Evolutionary conservation across 1,284 basidiomycete genomes (phyloP).

Genomic region (Rhizopogon hawkerae): DNA sequence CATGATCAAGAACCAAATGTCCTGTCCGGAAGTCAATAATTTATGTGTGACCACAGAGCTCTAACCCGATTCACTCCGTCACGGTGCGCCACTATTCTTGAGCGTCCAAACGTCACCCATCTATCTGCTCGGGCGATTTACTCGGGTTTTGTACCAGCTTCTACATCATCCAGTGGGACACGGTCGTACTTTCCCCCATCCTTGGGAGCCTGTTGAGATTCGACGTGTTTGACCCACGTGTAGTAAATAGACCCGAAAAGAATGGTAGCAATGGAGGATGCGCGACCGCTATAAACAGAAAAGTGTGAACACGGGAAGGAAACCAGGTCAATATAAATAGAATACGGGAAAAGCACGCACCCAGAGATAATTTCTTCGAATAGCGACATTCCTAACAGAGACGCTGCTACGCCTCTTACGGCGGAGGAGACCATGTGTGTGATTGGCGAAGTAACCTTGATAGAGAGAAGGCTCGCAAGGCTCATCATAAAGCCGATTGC

Average conservation of each 20-base stretch:
- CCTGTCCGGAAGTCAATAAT: not conserved
- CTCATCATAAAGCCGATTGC: conserved; percentile 82
- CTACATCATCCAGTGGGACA: conserved; percentile 43
- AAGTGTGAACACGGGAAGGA: conserved; percentile 8
- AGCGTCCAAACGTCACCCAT: not conserved
- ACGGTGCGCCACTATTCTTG: not conserved
- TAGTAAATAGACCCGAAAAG: conserved; percentile 75
- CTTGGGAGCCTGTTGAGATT: conserved; percentile 37
- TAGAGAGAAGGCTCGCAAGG: conserved; percentile 79
- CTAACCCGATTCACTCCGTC: not conserved
- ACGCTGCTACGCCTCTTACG: conserved; percentile 74
- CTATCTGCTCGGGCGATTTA: conserved; percentile 7
- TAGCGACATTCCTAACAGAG: conserved; percentile 64
- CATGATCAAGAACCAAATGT: not conserved
- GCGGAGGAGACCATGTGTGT: conserved; percentile 89
- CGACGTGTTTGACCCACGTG: conserved; percentile 76
- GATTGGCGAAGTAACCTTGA: conserved; percentile 87
- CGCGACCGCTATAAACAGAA: conserved; percentile 55
- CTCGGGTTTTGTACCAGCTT: conserved; percentile 34
- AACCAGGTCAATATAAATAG: not conserved
- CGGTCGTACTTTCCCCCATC: conserved; percentile 33
- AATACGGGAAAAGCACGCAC: conserved; percentile 35
- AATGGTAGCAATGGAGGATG: conserved; percentile 70
- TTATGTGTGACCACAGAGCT: too few relatives aligned
- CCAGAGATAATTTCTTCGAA: conserved; percentile 69